phyloP scores from a whole-genome alignment of 148 eudicot species.

The Fallopia convolvulus region DNA sequence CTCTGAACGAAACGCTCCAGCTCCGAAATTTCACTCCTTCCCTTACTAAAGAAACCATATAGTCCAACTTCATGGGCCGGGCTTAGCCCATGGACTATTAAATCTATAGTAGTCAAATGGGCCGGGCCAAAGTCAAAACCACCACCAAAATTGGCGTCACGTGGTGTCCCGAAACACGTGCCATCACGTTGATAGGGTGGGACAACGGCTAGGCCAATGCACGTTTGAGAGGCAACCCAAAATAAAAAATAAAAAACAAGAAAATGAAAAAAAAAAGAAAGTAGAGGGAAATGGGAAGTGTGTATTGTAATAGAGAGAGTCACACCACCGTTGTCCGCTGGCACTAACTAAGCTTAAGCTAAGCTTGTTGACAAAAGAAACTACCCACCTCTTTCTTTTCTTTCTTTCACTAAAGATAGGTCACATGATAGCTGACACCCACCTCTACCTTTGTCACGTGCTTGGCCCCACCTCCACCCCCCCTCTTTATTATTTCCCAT shows the following conservation, averaged over 20 bases:
- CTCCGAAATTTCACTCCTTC: too few relatives aligned
- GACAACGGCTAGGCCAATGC: conserved; percentile 10
- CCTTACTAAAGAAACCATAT: too few relatives aligned
- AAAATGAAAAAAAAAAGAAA: not conserved
- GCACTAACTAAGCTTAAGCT: not conserved
- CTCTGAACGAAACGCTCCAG: too few relatives aligned
- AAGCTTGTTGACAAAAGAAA: conserved; percentile 1
- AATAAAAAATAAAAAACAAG: not conserved
- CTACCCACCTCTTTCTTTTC: conserved; percentile 1
- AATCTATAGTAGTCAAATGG: not conserved
- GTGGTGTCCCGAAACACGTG: conserved; percentile 9
- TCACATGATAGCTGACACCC: conserved; percentile 88
- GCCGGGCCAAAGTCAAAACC: not conserved
- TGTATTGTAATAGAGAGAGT: too few relatives aligned
- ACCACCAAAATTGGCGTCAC: not conserved
- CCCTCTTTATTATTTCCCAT: not conserved
- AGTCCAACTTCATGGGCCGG: not conserved
- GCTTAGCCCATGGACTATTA: not conserved
- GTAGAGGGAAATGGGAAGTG: not conserved
- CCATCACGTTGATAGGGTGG: conserved; percentile 12
- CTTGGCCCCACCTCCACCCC: conserved; percentile 47
- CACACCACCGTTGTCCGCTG: conserved; percentile 5
- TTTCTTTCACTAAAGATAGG: conserved; percentile 15
- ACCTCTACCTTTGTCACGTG: conserved; percentile 82
- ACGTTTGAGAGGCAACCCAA: not conserved